phyloP scores from a whole-genome alignment of 208 protist species.

The Vickermania spadyakhi region DNA sequence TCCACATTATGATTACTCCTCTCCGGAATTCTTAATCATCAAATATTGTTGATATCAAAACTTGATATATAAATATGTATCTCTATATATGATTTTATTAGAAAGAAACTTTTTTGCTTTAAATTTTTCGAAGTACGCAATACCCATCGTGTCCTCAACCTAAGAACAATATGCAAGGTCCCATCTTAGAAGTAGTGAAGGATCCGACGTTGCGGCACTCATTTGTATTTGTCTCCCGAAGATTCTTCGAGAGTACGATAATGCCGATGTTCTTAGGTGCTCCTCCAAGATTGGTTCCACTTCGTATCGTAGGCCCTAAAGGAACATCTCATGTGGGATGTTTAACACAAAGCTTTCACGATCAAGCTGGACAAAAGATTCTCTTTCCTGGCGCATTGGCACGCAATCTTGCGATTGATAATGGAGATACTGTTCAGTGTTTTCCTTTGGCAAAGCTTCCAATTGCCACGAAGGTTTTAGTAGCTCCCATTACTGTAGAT shows the following conservation, averaged over 20 bases:
- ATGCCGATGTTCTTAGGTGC: constrained; percentile 29
- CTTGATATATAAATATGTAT: too few relatives aligned
- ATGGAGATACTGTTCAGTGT: constrained; percentile 51
- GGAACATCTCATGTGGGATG: constrained; percentile 54
- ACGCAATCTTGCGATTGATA: constrained; percentile 33
- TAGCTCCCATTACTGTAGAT: constrained; percentile 74
- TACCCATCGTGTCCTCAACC: too few relatives aligned
- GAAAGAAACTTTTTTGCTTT: too few relatives aligned
- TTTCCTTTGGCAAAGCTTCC: constrained; percentile 25
- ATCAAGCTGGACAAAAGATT: constrained; percentile 40
- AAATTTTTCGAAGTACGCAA: too few relatives aligned
- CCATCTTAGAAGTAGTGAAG: constrained; percentile 42
- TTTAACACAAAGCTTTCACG: constrained; percentile 36
- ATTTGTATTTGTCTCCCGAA: constrained; percentile 51
- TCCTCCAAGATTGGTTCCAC: constrained; percentile 39
- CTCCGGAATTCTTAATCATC: too few relatives aligned
- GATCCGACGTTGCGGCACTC: constrained; percentile 45
- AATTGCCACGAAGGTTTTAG: constrained; percentile 62
- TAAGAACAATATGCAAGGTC: constrained; percentile 17
- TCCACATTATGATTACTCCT: too few relatives aligned
- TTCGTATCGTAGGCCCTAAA: constrained; percentile 39
- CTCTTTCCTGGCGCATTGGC: constrained; percentile 42
- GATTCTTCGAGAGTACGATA: constrained; percentile 36
- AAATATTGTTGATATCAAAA: too few relatives aligned
- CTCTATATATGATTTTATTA: too few relatives aligned